Evolutionary conservation across 2,329 filamentous ascomycete species (phyloP), one percentile per base, ranked within the genome.

Genomic region (Aspergillus luchuensis): DNA sequence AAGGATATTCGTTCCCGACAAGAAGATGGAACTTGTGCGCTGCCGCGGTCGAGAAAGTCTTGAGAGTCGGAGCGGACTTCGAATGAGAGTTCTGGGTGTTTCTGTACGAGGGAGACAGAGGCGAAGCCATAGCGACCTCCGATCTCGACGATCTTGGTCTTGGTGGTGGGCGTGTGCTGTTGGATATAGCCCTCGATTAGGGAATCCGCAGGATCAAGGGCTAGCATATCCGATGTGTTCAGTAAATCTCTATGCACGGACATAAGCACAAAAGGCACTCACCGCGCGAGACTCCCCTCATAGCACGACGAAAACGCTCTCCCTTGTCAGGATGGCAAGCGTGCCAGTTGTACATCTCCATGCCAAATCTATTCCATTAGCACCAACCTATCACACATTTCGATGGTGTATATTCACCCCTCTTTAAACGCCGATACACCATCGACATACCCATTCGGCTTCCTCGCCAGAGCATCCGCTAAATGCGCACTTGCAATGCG

Each of bases 321-420:
- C 52, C 52, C 19, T 55, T 55, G 23, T 45, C 52, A 11, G 38
- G 38, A 13, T 55, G 21, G n/a, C 6, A 23, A 4, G 19, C 36
- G 28, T 55, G 52, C 52, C 52, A 55, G 23, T 55, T 23, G n/a
- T 55, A 55, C 52, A 55, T 55, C 4, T 55, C 52, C 52, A 55
- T 43, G n/a, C 38, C 52, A 3, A 38, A 55, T 11, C 52, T 55
- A 51, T 7, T 1, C 3, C 2, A 3, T 55, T 2, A 55, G 38
- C 38, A 13, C 25, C 0, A 15, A 8, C 7, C 11, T 0, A 33
- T 23, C 7, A 17, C 11, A 5, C 30, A 36, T 6, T 36, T 0
- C 0, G 15, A n/a, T 8, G 4, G 23, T 1, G 3, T 11, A 0
- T 17, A 43, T 4, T 3, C 28, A 55, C 52, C 52, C 52, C 17